phyloP scores from a whole-genome alignment of 129 eudicot genomes.

The Pulicaria dysenterica region DNA sequence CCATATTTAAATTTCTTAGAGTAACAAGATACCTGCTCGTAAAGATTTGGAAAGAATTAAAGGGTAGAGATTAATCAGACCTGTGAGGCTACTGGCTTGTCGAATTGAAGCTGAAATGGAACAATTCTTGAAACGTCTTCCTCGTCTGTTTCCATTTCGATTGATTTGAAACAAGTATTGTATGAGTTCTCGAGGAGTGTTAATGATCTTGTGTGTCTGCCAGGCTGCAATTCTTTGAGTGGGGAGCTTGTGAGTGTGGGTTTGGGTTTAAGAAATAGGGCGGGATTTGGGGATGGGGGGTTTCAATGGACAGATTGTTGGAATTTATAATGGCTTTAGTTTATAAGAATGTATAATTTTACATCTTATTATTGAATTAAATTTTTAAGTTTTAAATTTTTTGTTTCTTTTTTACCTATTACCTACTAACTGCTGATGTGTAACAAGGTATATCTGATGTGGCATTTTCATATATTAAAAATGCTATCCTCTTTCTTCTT shows the following conservation, averaged over 20 bases:
- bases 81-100: conserved; percentile 93
- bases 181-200: not conserved
- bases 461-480: too few species aligned
- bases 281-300: conserved; percentile 36
- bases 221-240: not conserved
- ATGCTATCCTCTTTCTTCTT: too few species aligned
- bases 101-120: conserved; percentile 97
- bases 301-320: too few species aligned
- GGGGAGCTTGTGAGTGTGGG: conserved; percentile 21
- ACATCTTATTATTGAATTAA: too few species aligned
- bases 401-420: too few species aligned
- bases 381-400: too few species aligned
- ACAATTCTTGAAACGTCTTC: conserved; percentile 52
- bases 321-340: too few species aligned
- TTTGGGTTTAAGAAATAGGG: conserved; percentile 22
- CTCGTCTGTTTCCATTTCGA: conserved; percentile 75
- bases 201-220: not conserved
- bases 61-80: conserved; percentile 22
- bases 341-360: too few species aligned
- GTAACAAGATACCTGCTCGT: not conserved
- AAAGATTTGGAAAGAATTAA: not conserved
- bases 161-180: conserved; percentile 10
- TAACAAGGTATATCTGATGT: too few species aligned
- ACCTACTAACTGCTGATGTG: too few species aligned
- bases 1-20: too few species aligned